Percentiles rank a stretch among this genome's conserved stretches.
Evolutionary conservation across 345 rosid genomes (phyloP).

Genomic region (Diplotaxis tenuifolia): DNA sequence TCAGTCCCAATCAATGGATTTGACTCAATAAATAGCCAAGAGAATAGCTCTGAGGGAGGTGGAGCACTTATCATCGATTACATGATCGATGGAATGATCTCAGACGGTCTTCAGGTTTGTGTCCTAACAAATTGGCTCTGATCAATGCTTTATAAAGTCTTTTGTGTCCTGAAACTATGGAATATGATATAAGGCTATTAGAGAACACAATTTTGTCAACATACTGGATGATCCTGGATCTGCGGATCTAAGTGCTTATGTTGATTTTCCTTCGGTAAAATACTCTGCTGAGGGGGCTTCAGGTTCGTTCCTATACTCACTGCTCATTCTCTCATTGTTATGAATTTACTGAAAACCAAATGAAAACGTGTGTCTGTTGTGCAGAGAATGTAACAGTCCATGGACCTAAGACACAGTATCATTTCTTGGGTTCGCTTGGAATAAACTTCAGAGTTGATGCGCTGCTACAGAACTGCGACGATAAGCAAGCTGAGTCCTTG

Average conservation of each 20-base stretch:
- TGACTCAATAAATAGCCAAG: constrained; percentile 70
- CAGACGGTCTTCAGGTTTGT: constrained; percentile 91
- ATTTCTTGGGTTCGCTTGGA: constrained; percentile 83
- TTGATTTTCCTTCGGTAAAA: constrained; percentile 76
- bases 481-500: constrained; percentile 73
- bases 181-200: constrained; percentile 56
- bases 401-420: constrained; percentile 85
- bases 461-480: constrained; percentile 62
- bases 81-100: constrained; percentile 67
- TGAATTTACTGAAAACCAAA: neutral
- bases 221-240: constrained; percentile 89
- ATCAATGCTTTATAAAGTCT: neutral
- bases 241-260: constrained; percentile 89
- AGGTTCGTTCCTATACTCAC: constrained; percentile 40
- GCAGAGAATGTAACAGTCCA: constrained; percentile 68
- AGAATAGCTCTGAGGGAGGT: constrained; percentile 82
- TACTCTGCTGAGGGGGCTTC: constrained; percentile 80
- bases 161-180: neutral
- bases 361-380: constrained; percentile 15
- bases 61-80: constrained; percentile 94
- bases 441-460: constrained; percentile 92
- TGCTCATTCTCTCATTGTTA: neutral
- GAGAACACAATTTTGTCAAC: constrained; percentile 86
- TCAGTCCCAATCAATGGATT: constrained; percentile 87
- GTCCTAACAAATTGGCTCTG: constrained; percentile 7